These are phyloP conservation scores for Sporothrix dimorphospora DNA, from an alignment of 2,329 filamentous ascomycete genomes.

Conservation along the genomic window DNA sequence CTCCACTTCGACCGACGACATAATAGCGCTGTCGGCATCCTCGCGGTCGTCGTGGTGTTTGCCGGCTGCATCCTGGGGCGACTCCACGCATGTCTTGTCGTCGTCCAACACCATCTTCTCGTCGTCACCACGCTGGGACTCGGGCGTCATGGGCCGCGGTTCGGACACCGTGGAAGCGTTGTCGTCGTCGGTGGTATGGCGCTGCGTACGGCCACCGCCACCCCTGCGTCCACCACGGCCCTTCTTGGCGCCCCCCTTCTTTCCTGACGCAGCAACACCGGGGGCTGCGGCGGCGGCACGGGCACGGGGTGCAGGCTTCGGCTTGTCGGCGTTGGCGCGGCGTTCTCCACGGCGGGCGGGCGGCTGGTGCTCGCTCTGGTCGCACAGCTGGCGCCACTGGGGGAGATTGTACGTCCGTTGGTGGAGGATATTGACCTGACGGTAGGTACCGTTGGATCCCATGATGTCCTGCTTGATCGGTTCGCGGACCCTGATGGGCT, in stretches of 20 bases:
- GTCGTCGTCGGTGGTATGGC: slow-evolving; percentile 46
- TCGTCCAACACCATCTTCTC: slow-evolving; percentile 37
- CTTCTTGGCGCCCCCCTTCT: slow-evolving; percentile 35
- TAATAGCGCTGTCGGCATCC: slow-evolving; percentile 44
- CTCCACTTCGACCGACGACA: slow-evolving; percentile 56
- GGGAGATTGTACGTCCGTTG: slow-evolving; percentile 94
- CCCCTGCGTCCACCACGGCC: slow-evolving; percentile 41
- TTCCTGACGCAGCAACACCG: slow-evolving; percentile 27
- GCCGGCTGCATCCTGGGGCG: slow-evolving; percentile 24
- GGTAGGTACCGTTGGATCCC: slow-evolving; percentile 92
- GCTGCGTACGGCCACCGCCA: slow-evolving; percentile 41
- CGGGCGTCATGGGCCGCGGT: slow-evolving; percentile 61
- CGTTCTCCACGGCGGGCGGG: slow-evolving; percentile 86
- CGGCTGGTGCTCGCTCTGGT: slow-evolving; percentile 94
- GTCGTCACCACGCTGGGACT: slow-evolving; percentile 48
- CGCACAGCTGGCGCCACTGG: slow-evolving; percentile 91
- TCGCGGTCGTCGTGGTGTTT: slow-evolving; percentile 37
- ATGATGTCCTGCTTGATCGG: slow-evolving; percentile 99
- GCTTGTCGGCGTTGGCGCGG: slow-evolving; percentile 62
- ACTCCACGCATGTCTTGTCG: slow-evolving; percentile 32
- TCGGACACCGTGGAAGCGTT: slow-evolving; percentile 45
- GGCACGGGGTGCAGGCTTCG: slow-evolving; percentile 48
- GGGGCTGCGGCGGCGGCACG: slow-evolving; percentile 39
- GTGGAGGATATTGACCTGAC: slow-evolving; percentile 95
- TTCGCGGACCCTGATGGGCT: slow-evolving; percentile 90